Evolutionary conservation across 768 basidiomycete species (phyloP).

Genomic region (Phaffia australis): DNA sequence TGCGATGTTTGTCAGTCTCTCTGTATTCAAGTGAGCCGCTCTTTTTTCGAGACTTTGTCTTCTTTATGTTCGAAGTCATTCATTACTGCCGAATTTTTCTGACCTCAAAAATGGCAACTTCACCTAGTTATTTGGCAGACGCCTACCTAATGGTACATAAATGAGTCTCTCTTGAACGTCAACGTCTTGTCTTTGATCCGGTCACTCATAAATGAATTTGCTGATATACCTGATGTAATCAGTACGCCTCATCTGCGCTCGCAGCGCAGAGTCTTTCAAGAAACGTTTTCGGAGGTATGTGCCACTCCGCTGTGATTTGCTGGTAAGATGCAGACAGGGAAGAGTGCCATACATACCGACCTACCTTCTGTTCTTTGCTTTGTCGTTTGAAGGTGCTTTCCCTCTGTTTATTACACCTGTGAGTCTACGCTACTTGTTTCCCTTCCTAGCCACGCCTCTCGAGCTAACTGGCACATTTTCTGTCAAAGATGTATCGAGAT

Average conservation of each 20-base stretch:
- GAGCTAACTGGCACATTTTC: not conserved
- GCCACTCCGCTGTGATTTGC: not conserved
- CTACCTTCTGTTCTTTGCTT: not conserved
- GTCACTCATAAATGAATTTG: not conserved
- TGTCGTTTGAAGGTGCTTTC: slow-evolving; percentile 41
- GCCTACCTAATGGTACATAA: slow-evolving; percentile 5
- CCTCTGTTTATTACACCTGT: slow-evolving; percentile 50
- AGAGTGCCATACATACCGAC: too few relatives aligned
- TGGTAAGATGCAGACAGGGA: too few relatives aligned
- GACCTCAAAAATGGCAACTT: not conserved
- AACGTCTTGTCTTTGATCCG: not conserved
- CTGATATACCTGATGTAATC: slow-evolving; percentile 13
- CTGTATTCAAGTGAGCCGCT: too few relatives aligned
- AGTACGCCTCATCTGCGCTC: slow-evolving; percentile 56
- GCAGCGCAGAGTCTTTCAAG: slow-evolving; percentile 57
- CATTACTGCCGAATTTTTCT: slow-evolving; percentile 32
- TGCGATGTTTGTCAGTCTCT: too few relatives aligned
- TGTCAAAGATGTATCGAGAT: slow-evolving; percentile 44
- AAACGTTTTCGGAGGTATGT: slow-evolving; percentile 27
- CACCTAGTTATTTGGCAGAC: not conserved
- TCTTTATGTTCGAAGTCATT: too few relatives aligned
- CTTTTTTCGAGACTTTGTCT: too few relatives aligned
- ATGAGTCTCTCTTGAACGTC: slow-evolving; percentile 43
- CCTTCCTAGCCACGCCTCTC: not conserved
- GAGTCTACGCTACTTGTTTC: slow-evolving; percentile 12